Conservation (phyloP, 202 grass and related monocot genomes). For the Dendrocalamus latiflorus region DNA sequence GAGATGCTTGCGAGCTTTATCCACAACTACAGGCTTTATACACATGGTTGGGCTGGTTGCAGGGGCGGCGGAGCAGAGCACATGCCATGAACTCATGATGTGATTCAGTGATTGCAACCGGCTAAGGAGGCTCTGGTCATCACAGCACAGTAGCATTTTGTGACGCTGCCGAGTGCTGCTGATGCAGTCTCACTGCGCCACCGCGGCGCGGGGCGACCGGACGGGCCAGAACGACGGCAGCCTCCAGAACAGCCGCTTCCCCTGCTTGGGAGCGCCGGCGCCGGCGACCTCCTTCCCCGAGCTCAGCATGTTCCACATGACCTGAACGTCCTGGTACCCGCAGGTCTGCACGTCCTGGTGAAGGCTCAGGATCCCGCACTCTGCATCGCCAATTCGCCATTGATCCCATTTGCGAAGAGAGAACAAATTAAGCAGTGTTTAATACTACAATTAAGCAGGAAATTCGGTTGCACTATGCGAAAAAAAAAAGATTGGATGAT, state of each 20-base stretch:
- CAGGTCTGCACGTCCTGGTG: conserved; percentile 94
- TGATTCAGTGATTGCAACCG: background rate
- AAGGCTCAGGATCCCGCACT: conserved; percentile 65
- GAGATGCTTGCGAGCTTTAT: background rate
- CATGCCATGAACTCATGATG: background rate
- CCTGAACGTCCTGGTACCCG: conserved; percentile 90
- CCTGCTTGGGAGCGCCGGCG: conserved; percentile 16
- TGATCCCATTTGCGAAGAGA: background rate
- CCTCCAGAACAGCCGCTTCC: conserved; percentile 56
- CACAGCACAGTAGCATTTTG: background rate
- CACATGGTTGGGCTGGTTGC: background rate
- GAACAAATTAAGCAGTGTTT: background rate
- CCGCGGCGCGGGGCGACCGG: conserved; percentile 14
- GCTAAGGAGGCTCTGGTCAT: background rate
- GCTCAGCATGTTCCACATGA: conserved; percentile 95
- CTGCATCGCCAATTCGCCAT: conserved; percentile 33
- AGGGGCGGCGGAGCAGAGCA: background rate
- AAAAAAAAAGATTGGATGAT: background rate
- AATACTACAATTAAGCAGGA: background rate
- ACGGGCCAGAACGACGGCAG: conserved; percentile 43
- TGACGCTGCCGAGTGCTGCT: background rate
- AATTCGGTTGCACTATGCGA: background rate
- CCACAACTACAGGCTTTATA: background rate
- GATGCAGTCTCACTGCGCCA: background rate
- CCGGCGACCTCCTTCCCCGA: conserved; percentile 41